Evolutionary conservation across 2,329 filamentous ascomycete species (phyloP).

Genomic region (Dactylellina drechsleri): DNA sequence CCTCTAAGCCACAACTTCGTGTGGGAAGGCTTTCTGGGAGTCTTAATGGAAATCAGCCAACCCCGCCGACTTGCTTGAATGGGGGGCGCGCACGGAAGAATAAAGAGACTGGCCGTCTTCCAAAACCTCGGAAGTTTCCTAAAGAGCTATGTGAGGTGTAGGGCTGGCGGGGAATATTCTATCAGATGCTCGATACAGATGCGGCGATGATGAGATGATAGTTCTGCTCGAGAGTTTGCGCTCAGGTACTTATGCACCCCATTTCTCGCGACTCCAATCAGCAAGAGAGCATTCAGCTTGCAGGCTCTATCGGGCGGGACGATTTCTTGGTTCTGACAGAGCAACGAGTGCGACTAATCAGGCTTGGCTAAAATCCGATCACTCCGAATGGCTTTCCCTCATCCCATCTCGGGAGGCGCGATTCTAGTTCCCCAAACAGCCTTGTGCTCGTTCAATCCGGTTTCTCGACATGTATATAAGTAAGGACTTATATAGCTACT

Average conservation of each 20-base stretch:
- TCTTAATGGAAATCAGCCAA: conserved; percentile 10
- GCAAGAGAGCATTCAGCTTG: not conserved
- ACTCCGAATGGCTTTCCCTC: not conserved
- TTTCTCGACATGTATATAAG: no score
- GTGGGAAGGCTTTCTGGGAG: conserved; percentile 34
- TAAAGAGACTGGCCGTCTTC: conserved; percentile 1
- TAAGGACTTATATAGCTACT: no score
- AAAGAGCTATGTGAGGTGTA: conserved; percentile 23
- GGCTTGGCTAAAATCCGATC: conserved; percentile 7
- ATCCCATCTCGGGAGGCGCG: no score
- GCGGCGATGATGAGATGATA: not conserved
- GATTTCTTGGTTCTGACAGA: not conserved
- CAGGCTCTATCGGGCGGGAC: no score
- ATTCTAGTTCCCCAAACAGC: no score
- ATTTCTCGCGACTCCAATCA: conserved; percentile 20
- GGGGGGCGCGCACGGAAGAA: not conserved
- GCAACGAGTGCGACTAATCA: not conserved
- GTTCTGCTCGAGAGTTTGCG: not conserved
- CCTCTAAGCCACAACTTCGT: conserved; percentile 36
- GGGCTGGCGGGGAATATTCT: conserved; percentile 28
- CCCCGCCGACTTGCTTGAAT: conserved; percentile 5
- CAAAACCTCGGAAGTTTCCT: conserved; percentile 31
- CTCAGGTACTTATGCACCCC: not conserved
- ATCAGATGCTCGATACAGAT: not conserved
- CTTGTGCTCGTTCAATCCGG: no score